Percentiles rank a stretch among this genome's conserved stretches.
Evolutionary conservation across 148 eudicot species (phyloP).

Genomic region (Cornus kousa): DNA sequence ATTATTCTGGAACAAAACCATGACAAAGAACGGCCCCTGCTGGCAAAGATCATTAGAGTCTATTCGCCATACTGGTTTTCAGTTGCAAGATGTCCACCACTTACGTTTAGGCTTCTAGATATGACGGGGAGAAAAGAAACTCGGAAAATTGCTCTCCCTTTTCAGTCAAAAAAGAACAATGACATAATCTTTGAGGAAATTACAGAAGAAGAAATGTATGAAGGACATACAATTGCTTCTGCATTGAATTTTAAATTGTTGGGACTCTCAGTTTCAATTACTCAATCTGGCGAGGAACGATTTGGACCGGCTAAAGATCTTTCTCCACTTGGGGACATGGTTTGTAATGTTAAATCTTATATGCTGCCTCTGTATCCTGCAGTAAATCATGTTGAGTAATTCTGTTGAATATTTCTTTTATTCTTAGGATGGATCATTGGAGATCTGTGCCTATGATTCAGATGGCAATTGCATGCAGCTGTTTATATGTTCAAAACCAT

Average conservation of each 20-base stretch:
- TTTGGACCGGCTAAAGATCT: constrained; percentile 82
- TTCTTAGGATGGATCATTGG: constrained; percentile 84
- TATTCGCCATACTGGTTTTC: constrained; percentile 91
- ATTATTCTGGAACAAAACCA: constrained; percentile 76
- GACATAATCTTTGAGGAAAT: constrained; percentile 63
- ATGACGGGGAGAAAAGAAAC: constrained; percentile 31
- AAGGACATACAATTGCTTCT: constrained; percentile 85
- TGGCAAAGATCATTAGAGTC: constrained; percentile 63
- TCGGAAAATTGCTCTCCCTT: constrained; percentile 45
- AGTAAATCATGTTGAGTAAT: constrained; percentile 4
- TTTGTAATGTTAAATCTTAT: constrained; percentile 19
- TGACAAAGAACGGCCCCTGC: constrained; percentile 52
- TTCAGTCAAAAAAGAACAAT: constrained; percentile 43
- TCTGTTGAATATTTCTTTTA: not conserved
- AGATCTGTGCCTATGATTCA: constrained; percentile 70
- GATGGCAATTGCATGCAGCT: constrained; percentile 76
- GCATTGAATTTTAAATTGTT: constrained; percentile 72
- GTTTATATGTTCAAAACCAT: constrained; percentile 82
- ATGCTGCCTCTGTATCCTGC: not conserved
- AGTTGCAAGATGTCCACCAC: constrained; percentile 81
- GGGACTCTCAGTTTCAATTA: constrained; percentile 68
- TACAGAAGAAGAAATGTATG: constrained; percentile 82
- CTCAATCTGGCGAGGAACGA: constrained; percentile 44
- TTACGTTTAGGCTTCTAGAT: constrained; percentile 59
- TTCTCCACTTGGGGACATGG: constrained; percentile 93